These are phyloP conservation scores for Gracilaria caudata DNA, from an alignment of 23 red algal species.

Conservation along the genomic window DNA sequence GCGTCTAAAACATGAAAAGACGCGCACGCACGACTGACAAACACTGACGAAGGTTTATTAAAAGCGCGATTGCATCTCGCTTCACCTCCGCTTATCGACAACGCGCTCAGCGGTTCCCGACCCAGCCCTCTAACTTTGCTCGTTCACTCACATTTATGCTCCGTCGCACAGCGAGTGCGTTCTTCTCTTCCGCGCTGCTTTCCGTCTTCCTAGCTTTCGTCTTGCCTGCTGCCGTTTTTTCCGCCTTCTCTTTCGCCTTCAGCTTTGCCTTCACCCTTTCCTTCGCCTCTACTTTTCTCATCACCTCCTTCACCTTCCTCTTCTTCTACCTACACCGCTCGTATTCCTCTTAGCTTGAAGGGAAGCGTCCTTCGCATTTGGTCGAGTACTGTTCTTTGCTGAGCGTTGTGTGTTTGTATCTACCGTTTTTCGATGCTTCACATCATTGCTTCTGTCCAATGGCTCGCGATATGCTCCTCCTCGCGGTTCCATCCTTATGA, in stretches of 20 bases:
- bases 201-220: conserved; percentile 2
- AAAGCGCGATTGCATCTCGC: neutral
- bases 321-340: neutral
- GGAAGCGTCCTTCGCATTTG: neutral
- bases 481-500: conserved; percentile 70
- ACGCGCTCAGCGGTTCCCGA: conserved; percentile 5
- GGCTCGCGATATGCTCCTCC: conserved; percentile 51
- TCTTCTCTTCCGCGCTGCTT: too few species aligned
- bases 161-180: too few species aligned
- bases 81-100: neutral
- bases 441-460: conserved; percentile 12
- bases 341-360: neutral
- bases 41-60: neutral
- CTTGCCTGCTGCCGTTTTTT: neutral
- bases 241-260: conserved; percentile 16
- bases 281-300: neutral
- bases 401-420: neutral
- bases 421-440: neutral
- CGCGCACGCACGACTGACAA: too few species aligned
- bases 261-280: conserved; percentile 4
- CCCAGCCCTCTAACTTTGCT: conserved; percentile 18
- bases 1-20: neutral
- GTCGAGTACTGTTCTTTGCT: neutral
- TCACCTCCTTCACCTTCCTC: conserved; percentile 14
- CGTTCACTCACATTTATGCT: neutral